Base-by-base conservation (phyloP, 805 yeast species). In the Wickerhamiella siamensis region DNA sequence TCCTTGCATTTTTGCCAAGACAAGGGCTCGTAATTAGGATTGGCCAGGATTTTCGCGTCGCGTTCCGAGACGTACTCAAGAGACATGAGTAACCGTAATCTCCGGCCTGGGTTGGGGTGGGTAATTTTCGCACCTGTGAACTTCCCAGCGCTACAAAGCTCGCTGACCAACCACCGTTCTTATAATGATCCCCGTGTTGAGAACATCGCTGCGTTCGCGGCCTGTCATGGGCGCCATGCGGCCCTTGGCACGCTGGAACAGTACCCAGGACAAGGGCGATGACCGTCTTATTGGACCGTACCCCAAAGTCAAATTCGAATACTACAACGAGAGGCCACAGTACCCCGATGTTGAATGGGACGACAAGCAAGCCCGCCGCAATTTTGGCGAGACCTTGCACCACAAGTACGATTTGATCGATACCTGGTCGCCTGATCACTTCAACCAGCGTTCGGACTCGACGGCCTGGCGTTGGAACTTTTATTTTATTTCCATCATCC, bases 391-490 rank as follows among this genome's bases (percentile, higher is more conserved):
- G 47, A 82, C 84, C 14, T 59, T 82, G 49, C 77, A 76, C 57
- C 74, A 76, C 42, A 74, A 77, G 52, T 80, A 77, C 50, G 94
- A 83, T 55, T 64, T 73, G 59, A 67, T 77, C 55, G 87, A 83
- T 59, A 70, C 81, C 69, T 83, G 94, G 94, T 73, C 94, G 6
- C 91, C 94, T 10, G 93, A 83, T 55, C 71, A 76, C 55, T 74
- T 67, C 58, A 75, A 76, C 51, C 59, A 66, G 31, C 79, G 75
- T 27, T 63, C 71, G 32, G 79, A 80, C 60, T 56, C 60, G 36
- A 69, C 72, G 26, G 93, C 94, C 1, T 59, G 75, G 41, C 68
- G 61, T 51, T 74, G 74, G 58, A 71, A 76, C 48, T 44, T 48
- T 22, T 79, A 79, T 60, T 72, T 79, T 52, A 75, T 69, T n/a